Evolutionary conservation across 305 asterid species (phyloP).

Genomic region (Nicotiana rustica): DNA sequence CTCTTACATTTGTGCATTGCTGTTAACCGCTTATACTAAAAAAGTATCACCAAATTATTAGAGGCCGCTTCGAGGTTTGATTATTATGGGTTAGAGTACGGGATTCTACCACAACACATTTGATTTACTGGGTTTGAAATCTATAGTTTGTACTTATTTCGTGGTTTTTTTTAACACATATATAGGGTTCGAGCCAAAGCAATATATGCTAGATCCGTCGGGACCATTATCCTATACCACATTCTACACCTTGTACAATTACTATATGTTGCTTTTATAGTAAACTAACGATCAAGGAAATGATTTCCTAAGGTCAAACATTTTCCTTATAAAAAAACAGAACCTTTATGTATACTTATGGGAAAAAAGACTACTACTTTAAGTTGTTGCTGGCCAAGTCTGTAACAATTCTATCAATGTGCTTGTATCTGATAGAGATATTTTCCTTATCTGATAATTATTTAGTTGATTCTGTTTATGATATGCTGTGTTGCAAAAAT

Average conservation of each 20-base stretch:
- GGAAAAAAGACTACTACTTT: not conserved
- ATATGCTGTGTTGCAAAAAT: constrained; percentile 29
- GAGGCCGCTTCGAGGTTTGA: too few species aligned
- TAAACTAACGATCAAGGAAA: not conserved
- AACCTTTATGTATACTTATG: not conserved
- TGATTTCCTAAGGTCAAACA: not conserved
- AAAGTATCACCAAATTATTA: not conserved
- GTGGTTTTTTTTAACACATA: too few species aligned
- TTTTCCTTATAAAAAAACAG: not conserved
- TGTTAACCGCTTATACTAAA: not conserved
- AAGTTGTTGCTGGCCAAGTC: not conserved
- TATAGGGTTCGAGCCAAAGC: too few species aligned
- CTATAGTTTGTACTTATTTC: too few species aligned
- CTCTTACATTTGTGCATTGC: not conserved
- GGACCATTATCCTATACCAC: not conserved
- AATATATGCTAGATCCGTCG: too few species aligned
- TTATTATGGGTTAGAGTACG: too few species aligned
- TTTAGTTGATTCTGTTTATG: not conserved
- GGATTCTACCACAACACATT: too few species aligned
- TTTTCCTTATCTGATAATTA: not conserved
- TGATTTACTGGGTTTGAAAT: too few species aligned
- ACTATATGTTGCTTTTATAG: not conserved
- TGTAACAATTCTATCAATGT: not conserved
- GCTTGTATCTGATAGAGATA: not conserved
- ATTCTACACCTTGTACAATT: constrained; percentile 10